Evolutionary conservation across 345 rosid genomes (phyloP).

Genomic region (Euphorbia pulcherrima): DNA sequence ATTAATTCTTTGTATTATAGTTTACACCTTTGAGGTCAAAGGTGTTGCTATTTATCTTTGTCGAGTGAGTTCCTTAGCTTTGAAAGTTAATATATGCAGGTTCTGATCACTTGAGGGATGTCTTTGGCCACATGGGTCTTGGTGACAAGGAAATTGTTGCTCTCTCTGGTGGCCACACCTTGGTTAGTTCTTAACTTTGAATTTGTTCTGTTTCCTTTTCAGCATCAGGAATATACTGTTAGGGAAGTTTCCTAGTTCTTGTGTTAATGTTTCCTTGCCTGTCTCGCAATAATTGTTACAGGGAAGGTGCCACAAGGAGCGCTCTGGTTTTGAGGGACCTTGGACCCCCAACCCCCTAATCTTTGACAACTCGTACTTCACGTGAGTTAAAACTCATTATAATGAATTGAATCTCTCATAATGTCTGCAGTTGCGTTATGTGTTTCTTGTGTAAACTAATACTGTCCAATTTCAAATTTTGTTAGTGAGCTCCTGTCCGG

Average conservation of each 20-base stretch:
- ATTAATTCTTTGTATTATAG: not conserved
- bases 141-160: constrained; percentile 88
- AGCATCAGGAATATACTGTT: not conserved
- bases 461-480: not conserved
- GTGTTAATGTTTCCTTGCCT: not conserved
- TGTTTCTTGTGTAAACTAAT: not conserved
- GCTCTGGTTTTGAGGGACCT: constrained; percentile 95
- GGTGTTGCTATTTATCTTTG: not conserved
- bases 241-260: not conserved
- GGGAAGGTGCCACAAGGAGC: constrained; percentile 96
- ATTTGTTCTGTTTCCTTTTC: not conserved
- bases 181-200: constrained; percentile 45
- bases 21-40: not conserved
- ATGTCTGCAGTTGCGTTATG: not conserved
- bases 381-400: constrained; percentile 30
- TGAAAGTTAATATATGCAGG: constrained; percentile 30
- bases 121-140: constrained; percentile 80
- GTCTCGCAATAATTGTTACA: constrained; percentile 19
- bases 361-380: constrained; percentile 91
- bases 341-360: constrained; percentile 89
- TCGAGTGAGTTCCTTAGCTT: not conserved
- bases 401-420: not conserved
- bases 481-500: constrained; percentile 77
- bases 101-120: constrained; percentile 72
- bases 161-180: constrained; percentile 91